Evolutionary conservation across 1,139 yeast species (phyloP), one percentile per base, ranked within the genome.

Genomic region (Yamadazyma oceani): DNA sequence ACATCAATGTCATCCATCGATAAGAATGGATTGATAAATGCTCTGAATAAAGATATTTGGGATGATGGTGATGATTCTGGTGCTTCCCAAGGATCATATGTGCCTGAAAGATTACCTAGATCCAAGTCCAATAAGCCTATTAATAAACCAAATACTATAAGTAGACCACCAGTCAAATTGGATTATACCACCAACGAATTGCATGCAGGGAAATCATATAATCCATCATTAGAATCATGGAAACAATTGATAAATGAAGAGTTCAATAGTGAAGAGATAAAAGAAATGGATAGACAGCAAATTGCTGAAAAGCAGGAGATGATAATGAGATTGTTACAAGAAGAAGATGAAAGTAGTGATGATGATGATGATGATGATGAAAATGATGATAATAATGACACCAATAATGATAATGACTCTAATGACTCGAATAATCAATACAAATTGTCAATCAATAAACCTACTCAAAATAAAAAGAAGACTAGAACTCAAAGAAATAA

Each of bases 151-250:
- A 24, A 24, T 3, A 49, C 53, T 5, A 37, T 49, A 8, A 26
- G 35, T 21, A 21, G 53, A 57, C 17, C 70, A 76, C 34, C 55
- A 25, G 38, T 47, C 30, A 33, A 31, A 33, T 40, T 51, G 28
- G 47, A 40, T 19, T 21, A 26, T 28, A 26, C 36, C 8, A 10
- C 17, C 16, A 29, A 39, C 21, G 45, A 59, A 27, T 40, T 48
- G 5, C 84, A 82, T 51, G 92, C 83, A 2, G 98, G 98, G 38
- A 85, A 85, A 59, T 90, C 97, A 3, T 92, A 92, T 57, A 92
- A 92, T 57, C 98, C 98, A 25, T 77, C 94, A 11, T 69, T 84
- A 46, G 85, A 83, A 43, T 80, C 87, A 25, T 92, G 98, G 98
- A 79, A 80, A 53, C 66, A 65, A 22, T 70, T 90, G 50, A 76